Base-by-base conservation (phyloP, 2,329 filamentous ascomycete genomes). In the Alternaria panax region DNA sequence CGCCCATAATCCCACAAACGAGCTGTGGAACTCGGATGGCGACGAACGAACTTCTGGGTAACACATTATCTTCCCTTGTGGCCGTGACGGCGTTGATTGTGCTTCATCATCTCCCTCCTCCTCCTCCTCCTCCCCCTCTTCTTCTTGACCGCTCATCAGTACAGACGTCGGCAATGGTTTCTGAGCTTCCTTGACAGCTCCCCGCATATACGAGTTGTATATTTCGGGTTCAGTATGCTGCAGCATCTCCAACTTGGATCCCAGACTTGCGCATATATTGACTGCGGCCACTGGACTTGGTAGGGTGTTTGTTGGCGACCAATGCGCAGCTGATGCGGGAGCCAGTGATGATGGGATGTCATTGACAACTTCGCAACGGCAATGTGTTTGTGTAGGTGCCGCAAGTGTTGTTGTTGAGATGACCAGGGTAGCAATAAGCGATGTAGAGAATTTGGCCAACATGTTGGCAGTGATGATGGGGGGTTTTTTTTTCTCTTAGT, bases 331-430 rank as follows among this genome's bases (percentile, higher is more conserved):
- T 11, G 48, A 53, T 32, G 45, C 42, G 57, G 60, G 48, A 16
- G 51, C 41, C 47, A 6, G 22, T 34, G 45, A 48, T 5, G 45
- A 36, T 7, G 45, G 45, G 28, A 48, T n/a, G 14, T 66, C 54
- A 20, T 62, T 60, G 42, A 70, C 58, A 38, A 75, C 61, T 34
- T 65, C 62, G 60, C 74, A 76, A 51, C 68, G 71, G 64, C 74
- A 76, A 48, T 69, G 68, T 22, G 70, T 70, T 46, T 67, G 63
- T 46, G 72, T 68, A 41, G 70, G 66, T 12, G 64, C 62, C 22
- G 74, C 34, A 60, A 62, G 48, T 67, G 46, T 34, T 62, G 40
- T 46, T 5, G 48, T 16, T 36, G 41, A 43, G 28, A 59, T 32
- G 22, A 59, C 28, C 5, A 63, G 20, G 24, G 62, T 58, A 55